Conservation (phyloP, 345 rosid genomes). For the Brassica napus region DNA sequence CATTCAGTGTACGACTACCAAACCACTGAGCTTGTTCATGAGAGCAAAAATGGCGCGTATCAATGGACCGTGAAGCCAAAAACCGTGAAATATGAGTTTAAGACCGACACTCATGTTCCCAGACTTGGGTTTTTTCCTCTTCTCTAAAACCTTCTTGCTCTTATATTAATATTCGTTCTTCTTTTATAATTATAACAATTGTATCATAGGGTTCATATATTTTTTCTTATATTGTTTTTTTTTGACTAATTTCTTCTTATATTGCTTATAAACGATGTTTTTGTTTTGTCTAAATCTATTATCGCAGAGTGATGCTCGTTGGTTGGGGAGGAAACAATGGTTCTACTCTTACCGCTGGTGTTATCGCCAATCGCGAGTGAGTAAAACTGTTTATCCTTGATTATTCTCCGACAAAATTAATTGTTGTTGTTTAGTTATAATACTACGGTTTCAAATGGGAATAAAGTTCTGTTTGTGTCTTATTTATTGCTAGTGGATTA, state of each 20-base stretch:
- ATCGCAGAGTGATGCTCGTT: slow-evolving; percentile 84
- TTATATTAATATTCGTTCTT: background rate
- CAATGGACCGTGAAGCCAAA: slow-evolving; percentile 93
- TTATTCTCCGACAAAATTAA: background rate
- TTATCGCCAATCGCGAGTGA: slow-evolving; percentile 91
- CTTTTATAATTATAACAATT: background rate
- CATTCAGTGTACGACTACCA: slow-evolving; percentile 83
- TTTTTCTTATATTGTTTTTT: background rate
- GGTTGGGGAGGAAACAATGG: slow-evolving; percentile 99
- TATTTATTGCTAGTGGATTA: slow-evolving; percentile 4
- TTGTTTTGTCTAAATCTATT: background rate
- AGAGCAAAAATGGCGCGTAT: slow-evolving; percentile 69
- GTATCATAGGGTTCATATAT: background rate
- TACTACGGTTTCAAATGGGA: background rate
- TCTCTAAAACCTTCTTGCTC: background rate
- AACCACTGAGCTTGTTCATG: slow-evolving; percentile 94
- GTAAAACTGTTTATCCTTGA: slow-evolving; percentile 28
- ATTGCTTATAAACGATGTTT: background rate
- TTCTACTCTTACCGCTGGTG: slow-evolving; percentile 84
- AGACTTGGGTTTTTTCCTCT: slow-evolving; percentile 72
- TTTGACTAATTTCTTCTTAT: no score
- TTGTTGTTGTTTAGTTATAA: background rate
- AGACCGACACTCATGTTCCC: slow-evolving; percentile 71
- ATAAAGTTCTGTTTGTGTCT: slow-evolving; percentile 21
- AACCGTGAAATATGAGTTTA: slow-evolving; percentile 84